Evolutionary conservation across 306 rosid genomes (phyloP), one percentile per base, ranked within the genome.

Genomic region (Urtica urens): DNA sequence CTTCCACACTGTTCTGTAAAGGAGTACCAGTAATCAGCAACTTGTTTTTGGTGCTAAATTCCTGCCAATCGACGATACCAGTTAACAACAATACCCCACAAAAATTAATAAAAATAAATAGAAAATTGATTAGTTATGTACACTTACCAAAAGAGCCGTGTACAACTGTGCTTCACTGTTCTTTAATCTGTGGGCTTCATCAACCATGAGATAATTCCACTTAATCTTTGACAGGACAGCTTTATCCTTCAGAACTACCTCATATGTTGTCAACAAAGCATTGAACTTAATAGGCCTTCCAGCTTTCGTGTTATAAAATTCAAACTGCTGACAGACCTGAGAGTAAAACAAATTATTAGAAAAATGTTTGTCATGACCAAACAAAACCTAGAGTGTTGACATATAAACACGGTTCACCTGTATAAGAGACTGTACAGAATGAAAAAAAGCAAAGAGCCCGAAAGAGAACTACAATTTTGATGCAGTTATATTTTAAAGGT

Each of bases 141-240:
- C 49, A 20, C 87, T 62, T 86, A 92, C 99, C 63, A 69, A 86
- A 58, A 92, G 99, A 13, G 93, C 63, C 16, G 96, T 92, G 64
- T 92, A 92, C 72, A 92, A 53, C 72, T 92, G 99, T 38, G 99
- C 99, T 83, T 92, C 99, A 14, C 99, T 85, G 67, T 92, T 92
- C 69, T 92, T 92, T 55, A 92, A 80, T 60, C 99, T 85, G 75
- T 92, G 99, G 46, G 99, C 99, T 71, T 92, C 99, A 75, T 92
- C 99, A 37, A 92, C 99, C 99, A 92, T 92, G 74, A 92, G 67
- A 72, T 92, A 92, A 65, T 8, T 85, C 99, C 99, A 92, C 72
- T 68, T 92, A 42, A 86, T 79, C 75, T 86, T 92, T 64, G 96
- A 92, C 54, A 92, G 94, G 58, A 79, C 80, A 11, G 81, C 94